Evolutionary conservation across 2,329 filamentous ascomycete species (phyloP).

Genomic region (Diplodia seriata): DNA sequence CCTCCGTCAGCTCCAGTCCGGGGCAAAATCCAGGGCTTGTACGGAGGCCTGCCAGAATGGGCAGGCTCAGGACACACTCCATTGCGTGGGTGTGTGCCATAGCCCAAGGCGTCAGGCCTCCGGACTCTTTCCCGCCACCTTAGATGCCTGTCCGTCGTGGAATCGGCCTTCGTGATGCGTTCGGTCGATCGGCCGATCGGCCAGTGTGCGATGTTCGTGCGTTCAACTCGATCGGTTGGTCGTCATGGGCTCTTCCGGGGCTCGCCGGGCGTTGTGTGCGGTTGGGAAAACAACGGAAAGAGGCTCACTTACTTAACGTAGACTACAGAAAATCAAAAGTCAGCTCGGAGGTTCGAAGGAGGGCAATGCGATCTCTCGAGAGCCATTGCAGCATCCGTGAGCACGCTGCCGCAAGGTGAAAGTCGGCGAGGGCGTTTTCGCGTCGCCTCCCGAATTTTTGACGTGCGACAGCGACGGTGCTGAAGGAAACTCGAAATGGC

Average conservation of each 20-base stretch:
- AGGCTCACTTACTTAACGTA: conserved; percentile 31
- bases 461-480: background rate
- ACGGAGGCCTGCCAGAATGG: background rate
- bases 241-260: background rate
- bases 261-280: background rate
- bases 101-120: background rate
- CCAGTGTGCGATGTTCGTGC: background rate
- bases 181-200: background rate
- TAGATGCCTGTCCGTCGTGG: background rate
- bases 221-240: background rate
- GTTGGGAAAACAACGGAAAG: background rate
- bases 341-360: conserved; percentile 22
- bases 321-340: conserved; percentile 28
- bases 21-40: no score
- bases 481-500: background rate
- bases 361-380: background rate
- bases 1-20: no score
- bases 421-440: background rate
- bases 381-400: background rate
- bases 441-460: background rate
- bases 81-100: background rate
- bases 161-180: background rate
- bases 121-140: background rate
- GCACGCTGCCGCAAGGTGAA: background rate
- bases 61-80: background rate